Evolutionary conservation across 1,284 basidiomycete species (phyloP).

Genomic region (Melanopsichium pennsylvanicum): DNA sequence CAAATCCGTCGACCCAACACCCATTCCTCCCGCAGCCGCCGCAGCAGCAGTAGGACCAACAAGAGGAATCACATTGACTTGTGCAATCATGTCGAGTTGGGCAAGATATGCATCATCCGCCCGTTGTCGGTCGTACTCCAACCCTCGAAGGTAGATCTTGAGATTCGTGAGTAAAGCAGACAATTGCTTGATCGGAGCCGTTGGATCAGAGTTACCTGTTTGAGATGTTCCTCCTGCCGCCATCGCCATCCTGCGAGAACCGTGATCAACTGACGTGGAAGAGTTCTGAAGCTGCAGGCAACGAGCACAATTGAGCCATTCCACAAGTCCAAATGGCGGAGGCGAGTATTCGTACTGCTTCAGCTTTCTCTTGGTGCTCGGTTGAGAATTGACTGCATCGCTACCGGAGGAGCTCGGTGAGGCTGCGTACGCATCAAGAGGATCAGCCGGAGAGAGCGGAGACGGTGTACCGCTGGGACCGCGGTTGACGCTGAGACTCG

Average conservation of each 20-base stretch:
- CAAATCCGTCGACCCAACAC: no score
- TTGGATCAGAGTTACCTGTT: constrained; percentile 7
- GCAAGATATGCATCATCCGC: constrained; percentile 26
- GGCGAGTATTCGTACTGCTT: constrained; percentile 46
- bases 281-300: constrained; percentile 15
- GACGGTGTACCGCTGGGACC: constrained; percentile 28
- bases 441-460: constrained; percentile 42
- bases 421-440: constrained; percentile 7
- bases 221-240: background rate
- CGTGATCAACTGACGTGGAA: no score
- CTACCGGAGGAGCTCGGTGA: constrained; percentile 25
- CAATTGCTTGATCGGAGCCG: constrained; percentile 23
- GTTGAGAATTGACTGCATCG: constrained; percentile 4
- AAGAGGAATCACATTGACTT: constrained; percentile 9
- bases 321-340: constrained; percentile 39
- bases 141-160: constrained; percentile 45
- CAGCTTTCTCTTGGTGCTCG: constrained; percentile 13
- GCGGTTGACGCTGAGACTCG: constrained; percentile 1
- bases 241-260: background rate
- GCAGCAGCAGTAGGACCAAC: background rate
- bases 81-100: constrained; percentile 1
- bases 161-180: constrained; percentile 37
- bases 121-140: constrained; percentile 43
- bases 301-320: constrained; percentile 38
- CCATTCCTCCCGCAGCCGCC: background rate